Conservation (phyloP, 495 filamentous ascomycete species). For the Podospora pseudopauciseta region DNA sequence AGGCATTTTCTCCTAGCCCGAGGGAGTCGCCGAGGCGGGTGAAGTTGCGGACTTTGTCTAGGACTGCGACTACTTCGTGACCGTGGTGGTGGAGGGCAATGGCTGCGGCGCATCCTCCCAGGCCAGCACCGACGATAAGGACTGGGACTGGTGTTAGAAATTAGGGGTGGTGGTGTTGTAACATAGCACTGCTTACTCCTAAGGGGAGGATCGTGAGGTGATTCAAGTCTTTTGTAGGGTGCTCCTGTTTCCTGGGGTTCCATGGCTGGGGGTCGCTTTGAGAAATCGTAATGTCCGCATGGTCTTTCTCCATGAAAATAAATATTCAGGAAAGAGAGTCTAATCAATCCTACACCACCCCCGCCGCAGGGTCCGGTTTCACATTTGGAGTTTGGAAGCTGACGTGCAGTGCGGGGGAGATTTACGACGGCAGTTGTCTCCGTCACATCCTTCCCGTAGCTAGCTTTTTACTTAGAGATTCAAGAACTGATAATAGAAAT, state of each 20-base stretch:
- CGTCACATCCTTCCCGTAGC: neutral
- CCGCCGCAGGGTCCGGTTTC: neutral
- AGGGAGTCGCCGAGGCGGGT: slow-evolving; percentile 50
- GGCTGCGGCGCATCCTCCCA: slow-evolving; percentile 53
- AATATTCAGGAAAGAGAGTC: too few relatives aligned
- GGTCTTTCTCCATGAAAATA: too few relatives aligned
- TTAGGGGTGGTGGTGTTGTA: neutral
- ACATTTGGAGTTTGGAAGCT: neutral
- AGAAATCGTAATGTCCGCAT: too few relatives aligned
- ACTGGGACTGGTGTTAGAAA: slow-evolving; percentile 27
- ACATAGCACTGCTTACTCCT: slow-evolving; percentile 5
- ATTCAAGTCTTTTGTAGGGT: slow-evolving; percentile 3
- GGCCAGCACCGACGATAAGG: slow-evolving; percentile 52
- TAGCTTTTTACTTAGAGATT: too few relatives aligned
- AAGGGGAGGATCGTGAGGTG: slow-evolving; percentile 17
- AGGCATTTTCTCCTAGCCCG: slow-evolving; percentile 50
- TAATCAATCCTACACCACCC: neutral
- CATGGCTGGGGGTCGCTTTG: neutral
- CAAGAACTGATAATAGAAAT: too few relatives aligned
- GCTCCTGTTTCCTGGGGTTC: neutral
- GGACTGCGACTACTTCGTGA: slow-evolving; percentile 44
- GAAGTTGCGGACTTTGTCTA: slow-evolving; percentile 49
- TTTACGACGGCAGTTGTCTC: neutral
- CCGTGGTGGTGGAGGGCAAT: slow-evolving; percentile 51
- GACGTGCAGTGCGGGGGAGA: neutral